phyloP scores from a whole-genome alignment of 176 grass and related monocot species.

The Hyparrhenia diplandra region DNA sequence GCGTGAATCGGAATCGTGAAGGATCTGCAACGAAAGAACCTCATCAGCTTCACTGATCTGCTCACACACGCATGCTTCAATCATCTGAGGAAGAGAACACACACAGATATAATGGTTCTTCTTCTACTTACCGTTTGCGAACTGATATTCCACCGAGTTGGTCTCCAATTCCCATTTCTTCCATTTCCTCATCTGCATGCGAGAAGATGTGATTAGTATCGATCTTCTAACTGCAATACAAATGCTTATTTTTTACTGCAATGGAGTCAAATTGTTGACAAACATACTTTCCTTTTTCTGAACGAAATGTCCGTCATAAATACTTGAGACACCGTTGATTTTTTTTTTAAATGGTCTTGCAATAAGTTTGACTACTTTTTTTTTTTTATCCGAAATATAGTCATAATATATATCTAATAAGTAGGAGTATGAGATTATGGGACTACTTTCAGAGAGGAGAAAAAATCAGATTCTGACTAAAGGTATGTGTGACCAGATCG shows the following conservation, averaged over 20 bases:
- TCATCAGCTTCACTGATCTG: not conserved
- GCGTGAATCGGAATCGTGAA: constrained; percentile 72
- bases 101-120: not conserved
- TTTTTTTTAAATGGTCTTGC: too few species aligned
- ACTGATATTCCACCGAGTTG: constrained; percentile 61
- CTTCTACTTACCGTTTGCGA: constrained; percentile 54
- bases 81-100: not conserved
- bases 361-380: too few species aligned
- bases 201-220: not conserved
- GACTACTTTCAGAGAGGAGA: too few species aligned
- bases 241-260: not conserved
- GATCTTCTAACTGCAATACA: not conserved
- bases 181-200: constrained; percentile 70
- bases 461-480: too few species aligned
- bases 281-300: not conserved
- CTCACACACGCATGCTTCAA: not conserved
- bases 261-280: not conserved
- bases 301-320: not conserved
- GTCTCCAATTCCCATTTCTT: constrained; percentile 91
- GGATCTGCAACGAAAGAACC: constrained; percentile 46
- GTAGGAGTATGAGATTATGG: too few species aligned
- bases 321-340: not conserved
- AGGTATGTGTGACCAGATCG: too few species aligned
- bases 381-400: too few species aligned
- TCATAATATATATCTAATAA: too few species aligned